These are phyloP conservation scores for Lactarius vividus DNA, from an alignment of 768 basidiomycete species.

Conservation along the genomic window DNA sequence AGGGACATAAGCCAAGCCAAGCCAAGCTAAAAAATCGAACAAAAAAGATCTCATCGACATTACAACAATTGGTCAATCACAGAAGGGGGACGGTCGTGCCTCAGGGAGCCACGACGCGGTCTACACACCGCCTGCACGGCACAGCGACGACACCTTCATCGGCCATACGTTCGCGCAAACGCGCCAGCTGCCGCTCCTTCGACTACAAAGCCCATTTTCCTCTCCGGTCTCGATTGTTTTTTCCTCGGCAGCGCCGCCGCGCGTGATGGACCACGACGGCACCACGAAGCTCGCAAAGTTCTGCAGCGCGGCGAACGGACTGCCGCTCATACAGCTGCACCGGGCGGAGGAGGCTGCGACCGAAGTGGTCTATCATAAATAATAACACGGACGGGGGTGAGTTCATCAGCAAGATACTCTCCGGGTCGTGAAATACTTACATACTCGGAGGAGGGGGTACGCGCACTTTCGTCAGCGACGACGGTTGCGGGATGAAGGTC, in stretches of 20 bases:
- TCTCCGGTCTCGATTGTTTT: constrained; percentile 30
- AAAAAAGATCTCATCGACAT: constrained; percentile 5
- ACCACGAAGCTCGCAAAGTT: constrained; percentile 57
- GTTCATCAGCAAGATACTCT: not conserved
- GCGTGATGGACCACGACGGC: constrained; percentile 37
- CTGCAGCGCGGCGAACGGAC: constrained; percentile 46
- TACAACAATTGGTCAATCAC: constrained; percentile 15
- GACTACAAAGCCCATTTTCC: constrained; percentile 45
- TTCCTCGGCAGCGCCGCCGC: not conserved
- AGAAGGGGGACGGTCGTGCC: not conserved
- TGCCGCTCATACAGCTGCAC: constrained; percentile 31
- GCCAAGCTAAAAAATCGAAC: too few species aligned
- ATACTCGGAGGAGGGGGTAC: constrained; percentile 35
- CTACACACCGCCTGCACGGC: constrained; percentile 16
- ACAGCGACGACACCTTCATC: constrained; percentile 31
- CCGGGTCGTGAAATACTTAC: constrained; percentile 34
- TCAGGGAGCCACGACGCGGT: constrained; percentile 24
- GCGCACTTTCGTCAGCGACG: constrained; percentile 41
- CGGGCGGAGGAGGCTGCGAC: constrained; percentile 29
- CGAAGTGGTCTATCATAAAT: too few species aligned
- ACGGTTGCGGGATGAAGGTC: constrained; percentile 35
- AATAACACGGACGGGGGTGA: too few species aligned
- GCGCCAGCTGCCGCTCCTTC: constrained; percentile 64
- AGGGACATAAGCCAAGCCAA: constrained; percentile 9
- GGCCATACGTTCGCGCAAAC: constrained; percentile 55